Conservation (phyloP, 495 filamentous ascomycete species). For the Aspergillus funiculosus region DNA sequence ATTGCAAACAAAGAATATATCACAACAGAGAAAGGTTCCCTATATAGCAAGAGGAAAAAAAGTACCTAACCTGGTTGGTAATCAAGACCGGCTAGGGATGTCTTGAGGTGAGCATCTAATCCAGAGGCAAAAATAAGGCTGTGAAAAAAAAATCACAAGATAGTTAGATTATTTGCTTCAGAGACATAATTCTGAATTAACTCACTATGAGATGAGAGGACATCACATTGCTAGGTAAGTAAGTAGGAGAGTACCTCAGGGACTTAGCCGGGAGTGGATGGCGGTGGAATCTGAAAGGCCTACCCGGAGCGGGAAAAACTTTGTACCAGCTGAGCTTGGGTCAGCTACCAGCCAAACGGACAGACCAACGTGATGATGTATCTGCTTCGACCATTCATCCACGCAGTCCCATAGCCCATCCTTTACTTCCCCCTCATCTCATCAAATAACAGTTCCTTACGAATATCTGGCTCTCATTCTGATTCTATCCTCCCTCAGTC, state of each 20-base stretch:
- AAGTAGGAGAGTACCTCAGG: no score
- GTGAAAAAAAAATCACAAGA: no score
- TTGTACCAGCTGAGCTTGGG: slow-evolving; percentile 42
- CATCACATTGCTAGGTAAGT: no score
- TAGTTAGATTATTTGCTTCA: no score
- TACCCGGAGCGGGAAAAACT: slow-evolving; percentile 30
- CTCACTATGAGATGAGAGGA: no score
- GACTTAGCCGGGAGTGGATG: not conserved
- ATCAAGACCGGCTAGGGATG: no score
- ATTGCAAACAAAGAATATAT: not conserved
- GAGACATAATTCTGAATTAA: no score
- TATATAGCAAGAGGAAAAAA: no score
- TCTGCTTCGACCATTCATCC: slow-evolving; percentile 19
- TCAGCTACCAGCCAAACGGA: slow-evolving; percentile 21
- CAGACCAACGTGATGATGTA: slow-evolving; percentile 36
- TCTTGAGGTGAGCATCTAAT: no score
- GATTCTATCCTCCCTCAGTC: slow-evolving; percentile 13
- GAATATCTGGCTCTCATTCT: not conserved
- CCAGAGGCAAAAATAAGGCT: no score
- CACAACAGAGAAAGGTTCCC: no score
- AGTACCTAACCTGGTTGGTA: no score
- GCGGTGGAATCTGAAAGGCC: not conserved
- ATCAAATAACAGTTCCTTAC: not conserved
- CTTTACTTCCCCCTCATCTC: slow-evolving; percentile 3
- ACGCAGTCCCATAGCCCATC: slow-evolving; percentile 11